Conservation (phyloP, 352 stramenopile species). For the Phytopythium vexans region DNA sequence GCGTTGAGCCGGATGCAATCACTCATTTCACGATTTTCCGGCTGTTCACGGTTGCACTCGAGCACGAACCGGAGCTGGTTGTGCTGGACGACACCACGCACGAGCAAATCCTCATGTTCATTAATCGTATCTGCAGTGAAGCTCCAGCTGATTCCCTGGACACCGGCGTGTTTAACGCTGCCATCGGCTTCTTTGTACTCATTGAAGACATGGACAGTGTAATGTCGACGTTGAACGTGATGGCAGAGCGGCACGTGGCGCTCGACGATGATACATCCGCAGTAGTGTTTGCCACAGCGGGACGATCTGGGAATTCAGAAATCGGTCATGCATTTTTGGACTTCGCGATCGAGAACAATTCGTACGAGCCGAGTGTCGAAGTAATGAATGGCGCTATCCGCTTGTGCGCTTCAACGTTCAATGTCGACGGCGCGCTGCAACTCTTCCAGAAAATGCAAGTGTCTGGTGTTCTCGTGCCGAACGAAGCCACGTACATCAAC, state of each 20-base stretch:
- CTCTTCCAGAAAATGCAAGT: conserved; percentile 47
- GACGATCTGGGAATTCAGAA: conserved; percentile 34
- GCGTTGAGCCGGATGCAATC: conserved; percentile 18
- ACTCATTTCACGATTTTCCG: conserved; percentile 57
- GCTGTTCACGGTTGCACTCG: conserved; percentile 42
- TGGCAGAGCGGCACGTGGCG: conserved; percentile 39
- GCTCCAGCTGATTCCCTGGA: conserved; percentile 31
- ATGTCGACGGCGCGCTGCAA: conserved; percentile 42
- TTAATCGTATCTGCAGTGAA: conserved; percentile 46
- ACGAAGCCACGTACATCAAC: conserved; percentile 35
- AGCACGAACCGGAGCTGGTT: conserved; percentile 1
- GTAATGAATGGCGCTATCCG: conserved; percentile 52
- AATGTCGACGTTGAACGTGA: conserved; percentile 60
- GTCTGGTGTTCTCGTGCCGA: conserved; percentile 29
- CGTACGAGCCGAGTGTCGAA: conserved; percentile 38
- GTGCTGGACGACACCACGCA: neutral
- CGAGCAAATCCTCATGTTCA: conserved; percentile 24
- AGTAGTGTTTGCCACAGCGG: conserved; percentile 58
- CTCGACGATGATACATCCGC: conserved; percentile 47
- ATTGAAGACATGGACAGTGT: conserved; percentile 39
- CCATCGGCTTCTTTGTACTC: conserved; percentile 57
- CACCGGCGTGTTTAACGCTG: conserved; percentile 58
- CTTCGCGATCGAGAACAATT: conserved; percentile 41
- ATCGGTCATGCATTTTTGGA: conserved; percentile 62
- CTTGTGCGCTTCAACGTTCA: conserved; percentile 40